Base-by-base conservation (phyloP, 805 yeast species). In the Yarrowia sp. region DNA sequence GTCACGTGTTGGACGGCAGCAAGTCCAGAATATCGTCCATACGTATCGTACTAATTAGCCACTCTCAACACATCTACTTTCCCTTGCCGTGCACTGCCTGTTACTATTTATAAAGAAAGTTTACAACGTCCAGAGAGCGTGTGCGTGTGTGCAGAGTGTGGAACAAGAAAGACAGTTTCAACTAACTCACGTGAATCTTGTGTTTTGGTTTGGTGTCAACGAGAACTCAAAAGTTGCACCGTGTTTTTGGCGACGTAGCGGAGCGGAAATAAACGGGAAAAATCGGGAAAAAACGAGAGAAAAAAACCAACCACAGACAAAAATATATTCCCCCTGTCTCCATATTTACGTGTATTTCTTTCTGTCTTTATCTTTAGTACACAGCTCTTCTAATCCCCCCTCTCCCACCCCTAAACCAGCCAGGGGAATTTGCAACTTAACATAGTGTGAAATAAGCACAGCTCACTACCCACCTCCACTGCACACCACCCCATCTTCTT, bases 201-300 rank as follows among this genome's bases (percentile, higher is more conserved):
- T 51, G 56, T 51, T 51, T 51, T 51, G 58, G 58, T 51, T 51
- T 51, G 58, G 58, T 51, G 58, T 51, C 41, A 35, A 41, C 58
- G 33, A 51, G n/a, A 33, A 35, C 58, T 51, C 41, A 33, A 51
- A 51, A 51, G 14, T 16, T 28, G 24, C 40, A 17, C 19, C 40
- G 54, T 48, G 54, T 48, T 48, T 48, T 30, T 21, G 8, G 8
- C 30, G 8, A 26, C 8, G 8, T n/a, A n/a, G n/a, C n/a, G n/a
- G n/a, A n/a, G n/a, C n/a, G 30, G 30, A 26, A 8, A 26, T 26
- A 26, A 26, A 26, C 30, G 30, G 30, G n/a, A n/a, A n/a, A n/a
- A n/a, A n/a, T n/a, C n/a, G n/a, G n/a, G n/a, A n/a, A n/a, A n/a
- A n/a, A n/a, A n/a, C n/a, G n/a, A n/a, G n/a, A n/a, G n/a, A n/a